Base-by-base conservation (phyloP, 2,329 filamentous ascomycete genomes). In the Scedosporium boydii region DNA sequence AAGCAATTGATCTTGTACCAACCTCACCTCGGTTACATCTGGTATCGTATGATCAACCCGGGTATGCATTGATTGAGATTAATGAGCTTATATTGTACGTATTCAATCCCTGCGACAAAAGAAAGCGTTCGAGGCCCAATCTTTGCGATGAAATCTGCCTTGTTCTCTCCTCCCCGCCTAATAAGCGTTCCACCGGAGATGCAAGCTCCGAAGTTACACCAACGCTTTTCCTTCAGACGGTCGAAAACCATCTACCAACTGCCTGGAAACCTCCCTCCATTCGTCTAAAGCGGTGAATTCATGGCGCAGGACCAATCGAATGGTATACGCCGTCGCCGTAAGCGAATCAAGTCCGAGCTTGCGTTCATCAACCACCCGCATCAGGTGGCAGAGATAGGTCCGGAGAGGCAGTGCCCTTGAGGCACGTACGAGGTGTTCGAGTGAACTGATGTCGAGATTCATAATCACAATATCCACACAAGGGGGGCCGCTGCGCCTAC, bases 301-400 rank as follows among this genome's bases (percentile, higher is more conserved):
- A 48, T 48, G 44, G 6, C 44, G 44, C 44, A 48, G 44, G 44
- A 63, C 58, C 23, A 66, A 23, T 3, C 63, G 62, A 55, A 66
- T 67, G 4, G 64, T 18, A 59, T 63, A 66, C 5, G 60, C 6
- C 14, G 64, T 67, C 21, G 62, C 65, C 21, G 44, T 61, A 12
- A 67, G 23, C 16, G 64, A 66, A 51, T 66, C 63, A 18, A 67
- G 3, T 29, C 59, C 59, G 21, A 65, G 9, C 16, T 63, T 62
- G 23, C 53, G 44, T 21, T 65, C 60, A 1, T 59, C 27, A 6
- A 67, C 61, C 7, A 66, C 60, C 7, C 59, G 26, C 65, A 67
- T 67, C 16, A 66, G 64, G 4, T 66, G 63, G 26, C 34, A 59
- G 3, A 65, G 18, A 5, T 66, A 59, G 14, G 23, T 55, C 44